phyloP scores from a whole-genome alignment of 495 filamentous ascomycete species.

The Astrothelium subdiscretum region DNA sequence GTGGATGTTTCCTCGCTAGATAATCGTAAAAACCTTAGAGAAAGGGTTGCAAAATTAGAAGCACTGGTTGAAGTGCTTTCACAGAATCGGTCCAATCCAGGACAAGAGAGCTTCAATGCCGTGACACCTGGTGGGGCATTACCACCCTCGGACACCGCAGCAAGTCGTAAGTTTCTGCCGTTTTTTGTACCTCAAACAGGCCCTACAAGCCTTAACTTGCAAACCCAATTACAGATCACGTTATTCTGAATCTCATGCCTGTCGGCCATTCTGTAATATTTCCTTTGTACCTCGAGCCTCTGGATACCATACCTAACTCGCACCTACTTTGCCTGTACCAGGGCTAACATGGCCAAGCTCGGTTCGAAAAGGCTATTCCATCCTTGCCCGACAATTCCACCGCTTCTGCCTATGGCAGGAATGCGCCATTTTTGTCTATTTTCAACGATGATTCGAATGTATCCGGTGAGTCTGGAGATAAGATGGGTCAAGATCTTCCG shows the following conservation, averaged over 20 bases:
- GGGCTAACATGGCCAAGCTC: not conserved
- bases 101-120: not conserved
- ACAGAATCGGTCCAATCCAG: slow-evolving; percentile 10
- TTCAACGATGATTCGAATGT: not conserved
- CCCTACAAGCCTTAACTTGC: no score
- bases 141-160: not conserved
- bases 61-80: slow-evolving; percentile 22
- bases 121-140: not conserved
- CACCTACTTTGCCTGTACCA: no score
- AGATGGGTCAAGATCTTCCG: not conserved
- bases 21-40: slow-evolving; percentile 26
- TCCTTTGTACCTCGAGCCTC: no score
- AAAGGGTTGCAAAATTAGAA: slow-evolving; percentile 24
- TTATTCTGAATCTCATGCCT: not conserved
- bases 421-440: not conserved
- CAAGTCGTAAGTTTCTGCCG: not conserved
- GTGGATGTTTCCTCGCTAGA: slow-evolving; percentile 17
- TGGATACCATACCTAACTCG: no score
- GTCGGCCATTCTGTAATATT: not conserved
- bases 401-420: not conserved
- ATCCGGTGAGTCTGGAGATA: not conserved
- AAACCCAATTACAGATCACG: no score
- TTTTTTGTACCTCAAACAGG: no score
- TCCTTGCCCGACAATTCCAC: not conserved
- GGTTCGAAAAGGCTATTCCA: not conserved